These are phyloP conservation scores for Ceratocystis diversiconidia DNA, from an alignment of 2,329 filamentous ascomycete genomes.

Conservation along the genomic window DNA sequence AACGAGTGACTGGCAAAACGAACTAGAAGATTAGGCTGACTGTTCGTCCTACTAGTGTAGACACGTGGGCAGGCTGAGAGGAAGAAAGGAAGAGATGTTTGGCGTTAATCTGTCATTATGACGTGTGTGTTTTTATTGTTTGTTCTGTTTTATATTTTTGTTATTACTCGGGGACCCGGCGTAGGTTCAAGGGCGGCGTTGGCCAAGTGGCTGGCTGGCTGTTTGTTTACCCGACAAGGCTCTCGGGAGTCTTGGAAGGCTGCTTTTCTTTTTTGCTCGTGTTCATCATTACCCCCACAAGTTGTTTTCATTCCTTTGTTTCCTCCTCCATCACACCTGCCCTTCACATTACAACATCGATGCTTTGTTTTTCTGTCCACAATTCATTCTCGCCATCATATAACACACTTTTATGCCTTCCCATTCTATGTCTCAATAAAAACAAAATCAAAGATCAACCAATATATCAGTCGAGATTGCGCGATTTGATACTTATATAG, in stretches of 20 bases:
- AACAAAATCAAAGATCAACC: not conserved
- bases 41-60: conserved; percentile 4
- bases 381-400: not conserved
- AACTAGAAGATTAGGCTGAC: not conserved
- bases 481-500: not conserved
- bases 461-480: not conserved
- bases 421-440: not conserved
- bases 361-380: not conserved
- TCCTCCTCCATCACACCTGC: not conserved
- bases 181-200: conserved; percentile 12
- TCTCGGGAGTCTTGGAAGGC: not conserved
- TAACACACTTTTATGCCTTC: not conserved
- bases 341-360: conserved; percentile 3
- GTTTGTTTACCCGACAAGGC: conserved; percentile 8
- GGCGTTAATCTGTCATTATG: not conserved
- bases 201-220: conserved; percentile 16
- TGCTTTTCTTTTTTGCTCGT: conserved; percentile 4
- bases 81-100: not conserved
- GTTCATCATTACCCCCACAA: not conserved
- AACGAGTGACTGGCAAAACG: not conserved
- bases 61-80: not conserved
- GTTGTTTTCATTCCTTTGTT: conserved; percentile 3
- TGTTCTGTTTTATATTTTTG: not conserved
- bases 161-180: conserved; percentile 11
- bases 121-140: not conserved